A percentile compares a stretch with the other conserved stretches of the same genome.
Evolutionary conservation across 345 rosid genomes (phyloP).

Genomic region (Corchorus capsularis): DNA sequence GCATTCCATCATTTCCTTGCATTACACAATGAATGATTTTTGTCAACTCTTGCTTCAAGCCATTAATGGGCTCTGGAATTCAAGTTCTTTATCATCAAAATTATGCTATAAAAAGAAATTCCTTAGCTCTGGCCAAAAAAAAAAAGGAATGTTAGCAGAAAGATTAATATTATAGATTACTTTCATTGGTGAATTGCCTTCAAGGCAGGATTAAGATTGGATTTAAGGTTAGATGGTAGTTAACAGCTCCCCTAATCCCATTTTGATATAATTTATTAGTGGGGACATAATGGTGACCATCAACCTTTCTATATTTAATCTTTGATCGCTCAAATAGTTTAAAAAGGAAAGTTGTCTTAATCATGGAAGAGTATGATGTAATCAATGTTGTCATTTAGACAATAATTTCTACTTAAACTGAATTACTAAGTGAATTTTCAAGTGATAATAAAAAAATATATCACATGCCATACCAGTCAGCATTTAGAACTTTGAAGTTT

Average conservation of each 20-base stretch:
- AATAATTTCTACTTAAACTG: too few species aligned
- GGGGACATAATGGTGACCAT: conserved; percentile 7
- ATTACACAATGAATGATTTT: background rate
- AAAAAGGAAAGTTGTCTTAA: background rate
- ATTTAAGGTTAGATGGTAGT: background rate
- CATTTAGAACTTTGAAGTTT: background rate
- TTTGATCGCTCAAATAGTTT: background rate
- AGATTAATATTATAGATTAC: too few species aligned
- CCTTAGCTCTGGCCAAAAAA: too few species aligned
- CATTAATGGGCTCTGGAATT: too few species aligned
- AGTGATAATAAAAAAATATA: background rate
- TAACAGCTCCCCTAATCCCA: background rate
- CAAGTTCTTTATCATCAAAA: too few species aligned
- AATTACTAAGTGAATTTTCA: too few species aligned
- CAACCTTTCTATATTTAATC: background rate
- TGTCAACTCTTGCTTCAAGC: too few species aligned
- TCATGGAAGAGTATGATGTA: background rate
- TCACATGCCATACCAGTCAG: background rate
- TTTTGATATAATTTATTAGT: background rate
- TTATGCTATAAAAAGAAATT: too few species aligned
- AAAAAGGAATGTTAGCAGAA: too few species aligned
- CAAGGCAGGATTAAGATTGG: background rate
- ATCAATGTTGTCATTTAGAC: background rate
- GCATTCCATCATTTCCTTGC: background rate
- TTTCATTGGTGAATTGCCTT: too few species aligned